Percentiles rank a stretch among this genome's conserved stretches.
phyloP scores from a whole-genome alignment of 345 rosid species.

The Eucalyptus cloeziana region DNA sequence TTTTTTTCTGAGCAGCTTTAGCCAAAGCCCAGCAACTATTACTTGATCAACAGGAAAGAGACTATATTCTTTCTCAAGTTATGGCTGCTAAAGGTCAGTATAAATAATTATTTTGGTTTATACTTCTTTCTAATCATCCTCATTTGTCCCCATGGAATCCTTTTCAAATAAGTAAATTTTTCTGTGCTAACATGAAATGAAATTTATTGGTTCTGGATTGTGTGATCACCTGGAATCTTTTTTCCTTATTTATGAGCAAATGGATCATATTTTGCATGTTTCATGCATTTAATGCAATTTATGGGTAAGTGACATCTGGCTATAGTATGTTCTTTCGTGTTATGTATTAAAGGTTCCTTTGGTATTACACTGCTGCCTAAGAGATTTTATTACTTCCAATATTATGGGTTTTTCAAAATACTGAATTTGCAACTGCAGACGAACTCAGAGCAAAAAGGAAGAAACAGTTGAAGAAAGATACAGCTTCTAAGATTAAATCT shows the following conservation, averaged over 20 bases:
- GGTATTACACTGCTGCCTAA: not conserved
- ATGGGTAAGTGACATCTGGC: not conserved
- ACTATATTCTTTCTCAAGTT: slow-evolving; percentile 76
- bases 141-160: not conserved
- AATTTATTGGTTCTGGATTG: not conserved
- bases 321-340: not conserved
- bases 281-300: not conserved
- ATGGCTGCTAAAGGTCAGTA: slow-evolving; percentile 74
- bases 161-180: not conserved
- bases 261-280: not conserved
- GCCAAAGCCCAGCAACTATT: slow-evolving; percentile 90
- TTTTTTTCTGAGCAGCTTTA: slow-evolving; percentile 51
- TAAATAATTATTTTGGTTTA: not conserved
- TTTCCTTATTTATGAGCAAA: not conserved
- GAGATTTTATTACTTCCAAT: not conserved
- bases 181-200: not conserved
- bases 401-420: not conserved
- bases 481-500: slow-evolving; percentile 84
- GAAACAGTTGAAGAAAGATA: slow-evolving; percentile 93
- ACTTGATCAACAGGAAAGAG: slow-evolving; percentile 83
- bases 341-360: not conserved
- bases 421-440: slow-evolving; percentile 35
- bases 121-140: not conserved
- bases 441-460: slow-evolving; percentile 90
- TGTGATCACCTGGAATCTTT: not conserved